Conservation (phyloP, 1,284 basidiomycete species). For the Grifola frondosa region DNA sequence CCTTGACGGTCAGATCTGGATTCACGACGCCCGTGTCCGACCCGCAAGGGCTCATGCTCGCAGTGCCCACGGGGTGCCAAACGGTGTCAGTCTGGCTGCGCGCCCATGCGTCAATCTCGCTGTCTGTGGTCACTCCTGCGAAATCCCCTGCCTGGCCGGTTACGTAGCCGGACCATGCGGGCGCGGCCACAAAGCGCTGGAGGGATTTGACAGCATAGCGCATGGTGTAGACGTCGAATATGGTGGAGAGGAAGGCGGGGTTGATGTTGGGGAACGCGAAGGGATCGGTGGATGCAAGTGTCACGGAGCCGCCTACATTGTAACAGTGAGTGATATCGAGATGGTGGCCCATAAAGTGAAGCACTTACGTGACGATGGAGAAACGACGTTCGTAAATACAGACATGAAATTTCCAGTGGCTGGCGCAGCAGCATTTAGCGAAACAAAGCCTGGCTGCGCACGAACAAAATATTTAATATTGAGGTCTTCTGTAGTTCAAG, state of each 20-base stretch:
- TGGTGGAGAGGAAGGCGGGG: slow-evolving; percentile 18
- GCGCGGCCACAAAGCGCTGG: slow-evolving; percentile 12
- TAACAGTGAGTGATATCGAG: neutral
- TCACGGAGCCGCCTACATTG: slow-evolving; percentile 24
- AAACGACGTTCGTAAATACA: slow-evolving; percentile 27
- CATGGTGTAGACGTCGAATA: slow-evolving; percentile 18
- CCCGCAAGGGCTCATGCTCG: slow-evolving; percentile 23
- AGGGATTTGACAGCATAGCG: slow-evolving; percentile 12
- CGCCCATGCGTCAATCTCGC: slow-evolving; percentile 15
- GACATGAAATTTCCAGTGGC: slow-evolving; percentile 32
- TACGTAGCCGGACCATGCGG: slow-evolving; percentile 18
- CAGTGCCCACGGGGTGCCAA: slow-evolving; percentile 26
- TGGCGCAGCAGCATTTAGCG: slow-evolving; percentile 13
- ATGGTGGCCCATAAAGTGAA: neutral
- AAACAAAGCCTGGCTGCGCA: slow-evolving; percentile 7
- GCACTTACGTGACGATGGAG: slow-evolving; percentile 37
- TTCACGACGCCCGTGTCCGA: slow-evolving; percentile 23
- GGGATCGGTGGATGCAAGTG: slow-evolving; percentile 20
- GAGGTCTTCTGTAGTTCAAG: neutral
- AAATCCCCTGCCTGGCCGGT: slow-evolving; percentile 10
- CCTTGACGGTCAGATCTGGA: slow-evolving; percentile 27
- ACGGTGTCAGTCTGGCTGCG: slow-evolving; percentile 14
- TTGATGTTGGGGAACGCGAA: slow-evolving; percentile 25
- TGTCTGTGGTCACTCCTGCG: slow-evolving; percentile 17
- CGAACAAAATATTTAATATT: too few species aligned